Evolutionary conservation across 1,139 yeast species (phyloP).

Genomic region (Taphrina wiesneri): DNA sequence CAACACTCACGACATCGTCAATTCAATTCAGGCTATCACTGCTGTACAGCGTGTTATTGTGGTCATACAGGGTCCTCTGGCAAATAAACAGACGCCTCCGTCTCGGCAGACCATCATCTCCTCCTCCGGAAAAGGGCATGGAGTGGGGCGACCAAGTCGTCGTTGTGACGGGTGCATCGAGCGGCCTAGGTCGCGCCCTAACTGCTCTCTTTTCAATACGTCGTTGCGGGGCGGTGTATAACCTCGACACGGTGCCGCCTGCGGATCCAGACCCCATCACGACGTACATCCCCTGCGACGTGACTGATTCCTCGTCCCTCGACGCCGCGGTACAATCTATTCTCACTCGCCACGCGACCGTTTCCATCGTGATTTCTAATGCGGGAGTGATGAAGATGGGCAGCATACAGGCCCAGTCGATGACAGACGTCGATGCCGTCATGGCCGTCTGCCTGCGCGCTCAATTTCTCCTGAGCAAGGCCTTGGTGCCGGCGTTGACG

Average conservation of each 20-base stretch:
- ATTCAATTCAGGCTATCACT: neutral
- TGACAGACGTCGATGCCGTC: slow-evolving; percentile 45
- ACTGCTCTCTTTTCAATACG: slow-evolving; percentile 47
- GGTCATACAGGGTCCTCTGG: neutral
- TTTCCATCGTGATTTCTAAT: neutral
- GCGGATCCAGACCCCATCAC: slow-evolving; percentile 49
- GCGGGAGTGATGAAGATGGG: neutral
- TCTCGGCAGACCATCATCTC: no score
- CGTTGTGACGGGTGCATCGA: slow-evolving; percentile 78
- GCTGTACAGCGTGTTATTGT: neutral
- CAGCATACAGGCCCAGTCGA: slow-evolving; percentile 53
- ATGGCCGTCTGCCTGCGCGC: slow-evolving; percentile 68
- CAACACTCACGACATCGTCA: neutral
- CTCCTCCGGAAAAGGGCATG: neutral
- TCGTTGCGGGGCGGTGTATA: slow-evolving; percentile 56
- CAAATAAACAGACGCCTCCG: no score
- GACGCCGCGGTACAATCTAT: neutral
- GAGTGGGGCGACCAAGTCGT: slow-evolving; percentile 53
- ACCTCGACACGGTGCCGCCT: slow-evolving; percentile 62
- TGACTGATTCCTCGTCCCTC: slow-evolving; percentile 50
- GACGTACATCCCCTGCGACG: slow-evolving; percentile 66
- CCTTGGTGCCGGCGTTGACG: neutral
- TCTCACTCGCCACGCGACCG: neutral
- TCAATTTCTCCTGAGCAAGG: slow-evolving; percentile 65
- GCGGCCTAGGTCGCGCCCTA: slow-evolving; percentile 74